Conservation (phyloP, 2,329 filamentous ascomycete species). For the Ophiostoma populinum region DNA sequence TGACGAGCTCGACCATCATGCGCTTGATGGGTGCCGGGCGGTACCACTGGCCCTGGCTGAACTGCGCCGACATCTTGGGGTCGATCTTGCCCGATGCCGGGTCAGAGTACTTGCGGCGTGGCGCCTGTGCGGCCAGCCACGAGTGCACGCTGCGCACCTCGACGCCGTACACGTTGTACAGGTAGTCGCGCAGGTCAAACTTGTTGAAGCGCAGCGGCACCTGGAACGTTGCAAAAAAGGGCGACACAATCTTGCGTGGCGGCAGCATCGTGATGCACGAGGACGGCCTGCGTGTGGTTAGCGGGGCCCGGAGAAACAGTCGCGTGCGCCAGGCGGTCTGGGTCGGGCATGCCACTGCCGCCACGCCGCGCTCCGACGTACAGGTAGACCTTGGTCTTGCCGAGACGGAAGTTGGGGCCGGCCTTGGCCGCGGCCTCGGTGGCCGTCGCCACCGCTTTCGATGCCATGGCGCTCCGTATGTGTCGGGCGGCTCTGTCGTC, state of each 20-base stretch:
- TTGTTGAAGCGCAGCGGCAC: slow-evolving; percentile 91
- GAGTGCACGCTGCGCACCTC: slow-evolving; percentile 57
- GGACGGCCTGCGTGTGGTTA: slow-evolving; percentile 42
- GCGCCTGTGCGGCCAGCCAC: slow-evolving; percentile 53
- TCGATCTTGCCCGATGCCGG: slow-evolving; percentile 14
- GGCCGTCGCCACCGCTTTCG: slow-evolving; percentile 20
- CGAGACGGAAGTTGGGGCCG: slow-evolving; percentile 26
- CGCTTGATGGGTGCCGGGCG: slow-evolving; percentile 64
- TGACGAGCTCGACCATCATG: slow-evolving; percentile 82
- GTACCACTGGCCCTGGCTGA: slow-evolving; percentile 36
- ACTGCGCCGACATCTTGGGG: slow-evolving; percentile 1
- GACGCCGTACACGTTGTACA: slow-evolving; percentile 71
- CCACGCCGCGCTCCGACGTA: slow-evolving; percentile 20
- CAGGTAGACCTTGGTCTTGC: slow-evolving; percentile 38
- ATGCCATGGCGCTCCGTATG: slow-evolving; percentile 10
- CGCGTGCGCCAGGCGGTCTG: too few species aligned
- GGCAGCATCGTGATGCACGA: slow-evolving; percentile 67
- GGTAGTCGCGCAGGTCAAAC: slow-evolving; percentile 89
- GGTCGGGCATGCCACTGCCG: too few species aligned
- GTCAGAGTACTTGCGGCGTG: slow-evolving; percentile 34
- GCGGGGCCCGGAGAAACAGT: too few species aligned
- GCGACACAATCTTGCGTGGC: slow-evolving; percentile 48
- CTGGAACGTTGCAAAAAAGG: slow-evolving; percentile 74
- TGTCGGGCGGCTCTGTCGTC: too few species aligned
- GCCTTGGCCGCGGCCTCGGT: slow-evolving; percentile 19